These are phyloP conservation scores for Coemansia asiatica DNA, from an alignment of 192 early-diverging fungal species.

Conservation along the genomic window DNA sequence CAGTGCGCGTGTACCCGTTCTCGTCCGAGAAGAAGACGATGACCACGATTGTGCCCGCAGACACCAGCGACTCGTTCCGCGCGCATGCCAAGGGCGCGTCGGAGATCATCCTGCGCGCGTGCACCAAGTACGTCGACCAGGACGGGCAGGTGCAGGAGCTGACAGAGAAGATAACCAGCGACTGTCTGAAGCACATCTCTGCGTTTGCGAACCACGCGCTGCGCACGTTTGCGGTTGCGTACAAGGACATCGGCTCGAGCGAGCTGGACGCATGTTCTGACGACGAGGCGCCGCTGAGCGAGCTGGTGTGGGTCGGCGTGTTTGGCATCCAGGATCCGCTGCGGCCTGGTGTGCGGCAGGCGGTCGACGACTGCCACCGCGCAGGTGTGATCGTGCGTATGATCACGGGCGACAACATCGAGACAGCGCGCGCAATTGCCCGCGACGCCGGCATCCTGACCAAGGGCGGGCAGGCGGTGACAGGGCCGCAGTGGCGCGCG, in stretches of 20 bases:
- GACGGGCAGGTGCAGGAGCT: slow-evolving; percentile 56
- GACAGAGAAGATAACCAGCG: slow-evolving; percentile 40
- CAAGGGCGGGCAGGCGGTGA: slow-evolving; percentile 71
- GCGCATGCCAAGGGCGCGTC: slow-evolving; percentile 78
- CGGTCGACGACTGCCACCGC: slow-evolving; percentile 71
- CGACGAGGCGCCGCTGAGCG: slow-evolving; percentile 58
- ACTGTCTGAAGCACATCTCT: slow-evolving; percentile 58
- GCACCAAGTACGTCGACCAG: slow-evolving; percentile 61
- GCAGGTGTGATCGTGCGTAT: slow-evolving; percentile 90
- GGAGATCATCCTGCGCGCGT: slow-evolving; percentile 70
- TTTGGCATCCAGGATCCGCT: slow-evolving; percentile 90
- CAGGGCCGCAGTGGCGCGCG: slow-evolving; percentile 76
- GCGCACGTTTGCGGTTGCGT: slow-evolving; percentile 73
- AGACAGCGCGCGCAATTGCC: slow-evolving; percentile 90
- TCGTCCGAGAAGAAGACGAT: slow-evolving; percentile 88
- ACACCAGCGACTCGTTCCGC: slow-evolving; percentile 38
- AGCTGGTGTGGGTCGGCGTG: slow-evolving; percentile 68
- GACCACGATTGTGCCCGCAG: slow-evolving; percentile 65
- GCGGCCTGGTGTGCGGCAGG: slow-evolving; percentile 74
- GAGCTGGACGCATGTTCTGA: slow-evolving; percentile 54
- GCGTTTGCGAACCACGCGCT: slow-evolving; percentile 66
- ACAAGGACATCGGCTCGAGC: slow-evolving; percentile 56
- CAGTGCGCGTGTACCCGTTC: slow-evolving; percentile 83
- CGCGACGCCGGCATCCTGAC: slow-evolving; percentile 81
- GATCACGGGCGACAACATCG: slow-evolving; percentile 84